Conservation (phyloP, 148 eudicot species). For the Camellia sinensis region DNA sequence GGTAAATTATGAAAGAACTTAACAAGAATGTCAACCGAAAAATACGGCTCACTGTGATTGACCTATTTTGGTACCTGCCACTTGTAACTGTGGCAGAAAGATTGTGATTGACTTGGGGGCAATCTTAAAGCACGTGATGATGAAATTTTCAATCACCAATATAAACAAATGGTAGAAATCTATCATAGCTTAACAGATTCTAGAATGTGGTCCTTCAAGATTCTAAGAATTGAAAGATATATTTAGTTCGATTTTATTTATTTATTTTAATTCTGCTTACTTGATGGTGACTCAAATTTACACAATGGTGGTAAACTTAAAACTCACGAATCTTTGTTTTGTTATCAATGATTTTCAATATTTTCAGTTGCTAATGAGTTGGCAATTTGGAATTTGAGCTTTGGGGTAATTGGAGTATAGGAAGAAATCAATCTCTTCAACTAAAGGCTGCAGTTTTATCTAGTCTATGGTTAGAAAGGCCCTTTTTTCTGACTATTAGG, state of each 20-base stretch:
- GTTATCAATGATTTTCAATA: not conserved
- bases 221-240: not conserved
- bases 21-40: not conserved
- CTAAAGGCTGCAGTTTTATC: not conserved
- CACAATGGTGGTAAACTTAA: not conserved
- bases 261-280: not conserved
- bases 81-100: not conserved
- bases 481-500: not conserved
- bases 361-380: not conserved
- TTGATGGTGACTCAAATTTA: not conserved
- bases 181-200: not conserved
- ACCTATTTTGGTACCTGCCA: not conserved
- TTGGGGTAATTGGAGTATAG: not conserved
- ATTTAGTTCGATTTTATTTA: not conserved
- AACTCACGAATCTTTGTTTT: not conserved
- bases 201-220: conserved; percentile 12
- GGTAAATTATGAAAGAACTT: not conserved
- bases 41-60: conserved; percentile 4
- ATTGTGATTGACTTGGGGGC: not conserved
- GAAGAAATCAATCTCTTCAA: not conserved
- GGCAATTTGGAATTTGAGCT: not conserved
- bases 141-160: not conserved
- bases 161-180: not conserved
- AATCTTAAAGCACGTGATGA: not conserved
- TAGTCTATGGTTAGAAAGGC: not conserved